Base-by-base conservation (phyloP, 2,329 filamentous ascomycete species). In the Colletotrichum magnum region DNA sequence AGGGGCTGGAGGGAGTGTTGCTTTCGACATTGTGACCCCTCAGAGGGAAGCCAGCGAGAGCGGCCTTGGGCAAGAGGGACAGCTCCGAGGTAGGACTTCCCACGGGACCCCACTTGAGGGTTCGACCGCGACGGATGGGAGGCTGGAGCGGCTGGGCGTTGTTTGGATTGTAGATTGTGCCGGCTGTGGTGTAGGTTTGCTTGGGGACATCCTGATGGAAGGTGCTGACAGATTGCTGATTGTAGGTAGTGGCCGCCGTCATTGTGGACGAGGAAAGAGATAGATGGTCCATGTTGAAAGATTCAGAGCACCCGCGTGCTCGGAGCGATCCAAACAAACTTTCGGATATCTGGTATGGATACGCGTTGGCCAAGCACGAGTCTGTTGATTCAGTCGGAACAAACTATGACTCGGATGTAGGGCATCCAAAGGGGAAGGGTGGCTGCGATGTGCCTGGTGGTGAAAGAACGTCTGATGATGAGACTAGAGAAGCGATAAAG, bases 151-250 rank as follows among this genome's bases (percentile, higher is more conserved):
- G 84, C 50, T 82, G 79, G 15, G 80, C 75, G 15, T 80, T 77
- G 67, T 80, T 80, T 3, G 86, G 85, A 41, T 86, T 86, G 77
- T 86, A 88, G 54, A 87, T 79, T 4, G 87, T 88, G n/a, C 87
- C 87, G 24, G 87, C 87, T 7, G 87, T 88, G 16, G 86, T 88
- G 73, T 88, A 89, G 52, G 82, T 84, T 28, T 82, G 81, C 63
- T 74, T 78, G 66, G 69, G 69, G 41, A 64, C 53, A 53, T 69
- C 68, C 54, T 60, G 68, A 13, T 57, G 68, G 63, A 70, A 67
- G 68, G 57, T 70, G 52, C 57, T 62, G 52, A 57, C 58, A 70
- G 58, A 66, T 58, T 48, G 58, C 43, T 51, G 58, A 56, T 26
- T 68, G 56, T 58, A 58, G 41, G 52, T 56, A 13, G 60, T 64